Percentiles rank a stretch among this genome's conserved stretches.
These are phyloP conservation scores for Volvox reticuliferus DNA, from an alignment of 139 green algal genomes.

Conservation along the genomic window DNA sequence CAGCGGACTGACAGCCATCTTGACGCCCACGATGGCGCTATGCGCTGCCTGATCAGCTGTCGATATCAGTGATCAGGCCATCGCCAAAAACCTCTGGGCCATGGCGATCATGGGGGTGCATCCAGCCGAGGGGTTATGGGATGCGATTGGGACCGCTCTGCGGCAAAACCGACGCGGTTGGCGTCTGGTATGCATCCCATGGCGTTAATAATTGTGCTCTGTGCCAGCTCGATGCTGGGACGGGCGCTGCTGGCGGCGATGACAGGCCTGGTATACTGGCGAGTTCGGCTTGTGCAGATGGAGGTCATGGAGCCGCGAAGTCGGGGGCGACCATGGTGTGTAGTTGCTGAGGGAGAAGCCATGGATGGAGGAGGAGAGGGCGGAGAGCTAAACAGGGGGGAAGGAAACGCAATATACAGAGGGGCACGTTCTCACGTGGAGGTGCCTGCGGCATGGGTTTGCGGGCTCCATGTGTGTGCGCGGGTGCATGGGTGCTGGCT, in stretches of 20 bases:
- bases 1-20: background rate
- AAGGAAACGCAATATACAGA: too few relatives aligned
- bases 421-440: too few relatives aligned
- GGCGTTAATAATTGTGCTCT: constrained; percentile 34
- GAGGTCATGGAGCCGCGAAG: constrained; percentile 18
- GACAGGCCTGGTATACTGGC: constrained; percentile 31
- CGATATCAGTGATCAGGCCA: constrained; percentile 14
- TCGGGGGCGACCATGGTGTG: constrained; percentile 44
- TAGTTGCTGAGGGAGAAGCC: background rate
- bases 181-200: constrained; percentile 1
- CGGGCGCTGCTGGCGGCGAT: constrained; percentile 40
- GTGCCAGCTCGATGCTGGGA: background rate
- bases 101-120: constrained; percentile 25
- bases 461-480: too few relatives aligned
- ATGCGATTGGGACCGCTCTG: background rate
- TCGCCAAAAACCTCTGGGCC: constrained; percentile 44
- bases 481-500: constrained; percentile 19
- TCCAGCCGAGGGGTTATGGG: constrained; percentile 23
- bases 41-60: background rate
- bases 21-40: background rate
- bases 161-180: background rate
- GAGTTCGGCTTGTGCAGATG: background rate
- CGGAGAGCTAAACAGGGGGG: too few relatives aligned
- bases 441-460: too few relatives aligned
- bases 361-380: too few relatives aligned